Evolutionary conservation across 2,329 filamentous ascomycete genomes (phyloP), one percentile per base, ranked within the genome.

Genomic region (Penicillium sp.): DNA sequence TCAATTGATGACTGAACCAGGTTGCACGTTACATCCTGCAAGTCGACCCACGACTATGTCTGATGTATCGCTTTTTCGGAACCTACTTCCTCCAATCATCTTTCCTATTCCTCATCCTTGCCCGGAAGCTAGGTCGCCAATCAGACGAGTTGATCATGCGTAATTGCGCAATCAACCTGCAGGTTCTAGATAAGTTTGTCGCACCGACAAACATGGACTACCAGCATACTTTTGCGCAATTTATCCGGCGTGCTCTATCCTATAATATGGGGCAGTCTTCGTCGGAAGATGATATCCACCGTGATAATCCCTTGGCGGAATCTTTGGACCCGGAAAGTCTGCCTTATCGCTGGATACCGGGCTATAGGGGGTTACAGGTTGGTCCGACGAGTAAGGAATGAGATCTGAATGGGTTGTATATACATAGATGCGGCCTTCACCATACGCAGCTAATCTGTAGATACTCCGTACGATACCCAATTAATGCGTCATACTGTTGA

Each of bases 81-180:
- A 49, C 46, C 20, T 49, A 49, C n/a, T 49, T 49, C 22, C 46
- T 49, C 22, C 46, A 49, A 40, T 49, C 46, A 15, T 37, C 46
- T 3, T 49, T 49, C 25, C 40, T 49, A 22, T 49, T 49, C 22
- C 46, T 49, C 7, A 49, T 49, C 15, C 46, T 49, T 7, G 46
- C 46, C 33, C 31, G 35, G 25, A 49, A 49, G 5, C 46, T 49
- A 14, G 46, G 46, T 35, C 46, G 46, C 11, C 46, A 40, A 27
- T 49, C 46, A 3, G 46, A 49, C 15, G 31, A 37, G 7, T 8
- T 49, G 33, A 49, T 49, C 8, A 49, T 49, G 46, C 46, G 46
- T 14, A 49, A 49, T 22, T 49, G 46, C 11, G 33, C 31, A 15
- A 49, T 49, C 2, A 49, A 49, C 18, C 22, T 49, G 46, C 20